Conservation (phyloP, 352 stramenopile species). For the Phytophthora pluvialis region DNA sequence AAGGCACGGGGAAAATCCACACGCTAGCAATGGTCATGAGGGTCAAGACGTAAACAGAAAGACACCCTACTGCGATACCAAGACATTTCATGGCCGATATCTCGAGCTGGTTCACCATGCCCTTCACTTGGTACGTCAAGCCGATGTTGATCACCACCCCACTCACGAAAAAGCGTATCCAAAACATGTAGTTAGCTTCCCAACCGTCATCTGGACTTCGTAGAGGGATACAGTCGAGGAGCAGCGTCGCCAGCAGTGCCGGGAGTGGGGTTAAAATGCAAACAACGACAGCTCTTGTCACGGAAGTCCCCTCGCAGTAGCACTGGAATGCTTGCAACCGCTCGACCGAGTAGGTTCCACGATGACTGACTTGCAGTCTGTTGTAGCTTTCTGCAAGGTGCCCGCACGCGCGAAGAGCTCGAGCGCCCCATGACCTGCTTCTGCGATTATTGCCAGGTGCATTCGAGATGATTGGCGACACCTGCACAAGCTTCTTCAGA, state of each 20-base stretch:
- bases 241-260: not conserved
- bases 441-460: too few species aligned
- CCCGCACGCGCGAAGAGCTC: too few species aligned
- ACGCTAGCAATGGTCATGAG: constrained; percentile 21
- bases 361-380: not conserved
- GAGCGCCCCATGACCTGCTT: too few species aligned
- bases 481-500: too few species aligned
- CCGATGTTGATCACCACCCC: constrained; percentile 10
- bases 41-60: not conserved
- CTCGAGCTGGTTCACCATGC: constrained; percentile 9
- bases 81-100: too few species aligned
- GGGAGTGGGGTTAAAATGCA: constrained; percentile 13
- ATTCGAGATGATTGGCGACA: too few species aligned
- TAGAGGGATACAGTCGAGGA: constrained; percentile 12
- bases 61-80: not conserved
- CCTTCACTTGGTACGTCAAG: too few species aligned
- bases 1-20: constrained; percentile 51
- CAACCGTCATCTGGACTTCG: constrained; percentile 15
- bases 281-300: too few species aligned
- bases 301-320: constrained; percentile 32
- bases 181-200: constrained; percentile 36
- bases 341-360: constrained; percentile 44
- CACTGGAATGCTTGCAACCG: constrained; percentile 39
- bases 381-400: not conserved
- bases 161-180: constrained; percentile 28